Evolutionary conservation across 2,329 filamentous ascomycete genomes (phyloP).

Genomic region (Penicillium occitanis): DNA sequence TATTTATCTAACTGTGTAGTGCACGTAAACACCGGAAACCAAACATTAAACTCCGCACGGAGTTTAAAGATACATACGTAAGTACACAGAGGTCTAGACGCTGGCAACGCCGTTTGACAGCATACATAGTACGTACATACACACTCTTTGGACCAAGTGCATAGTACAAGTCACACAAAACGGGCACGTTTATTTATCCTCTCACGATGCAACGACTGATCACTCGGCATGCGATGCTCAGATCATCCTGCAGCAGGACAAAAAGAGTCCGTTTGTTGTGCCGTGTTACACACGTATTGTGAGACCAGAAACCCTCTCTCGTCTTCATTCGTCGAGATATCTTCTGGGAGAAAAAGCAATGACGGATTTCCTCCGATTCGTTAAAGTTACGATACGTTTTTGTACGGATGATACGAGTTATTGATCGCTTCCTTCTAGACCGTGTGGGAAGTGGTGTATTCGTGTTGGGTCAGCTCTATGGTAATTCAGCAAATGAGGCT

Average conservation of each 20-base stretch:
- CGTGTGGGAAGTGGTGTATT: not conserved
- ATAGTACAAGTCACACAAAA: conserved; percentile 2
- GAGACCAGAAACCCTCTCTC: not conserved
- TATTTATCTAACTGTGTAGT: not conserved
- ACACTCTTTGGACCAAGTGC: not conserved
- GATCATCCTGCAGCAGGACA: not conserved
- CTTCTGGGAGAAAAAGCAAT: conserved; percentile 5
- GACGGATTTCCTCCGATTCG: conserved; percentile 16
- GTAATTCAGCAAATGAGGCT: not conserved
- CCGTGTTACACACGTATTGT: not conserved
- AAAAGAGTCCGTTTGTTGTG: not conserved
- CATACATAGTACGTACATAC: not conserved
- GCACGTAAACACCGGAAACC: not conserved
- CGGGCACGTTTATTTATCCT: conserved; percentile 1
- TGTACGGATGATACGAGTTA: not conserved
- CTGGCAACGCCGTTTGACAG: not conserved
- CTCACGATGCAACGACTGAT: conserved; percentile 1
- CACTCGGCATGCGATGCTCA: not conserved
- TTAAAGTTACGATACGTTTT: not conserved
- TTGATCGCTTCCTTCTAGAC: not conserved
- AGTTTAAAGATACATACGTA: not conserved
- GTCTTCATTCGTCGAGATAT: not conserved
- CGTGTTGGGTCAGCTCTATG: not conserved
- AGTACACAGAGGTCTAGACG: not conserved
- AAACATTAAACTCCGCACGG: not conserved